phyloP scores from a whole-genome alignment of 352 stramenopile genomes.

The Pythium phragmitis region DNA sequence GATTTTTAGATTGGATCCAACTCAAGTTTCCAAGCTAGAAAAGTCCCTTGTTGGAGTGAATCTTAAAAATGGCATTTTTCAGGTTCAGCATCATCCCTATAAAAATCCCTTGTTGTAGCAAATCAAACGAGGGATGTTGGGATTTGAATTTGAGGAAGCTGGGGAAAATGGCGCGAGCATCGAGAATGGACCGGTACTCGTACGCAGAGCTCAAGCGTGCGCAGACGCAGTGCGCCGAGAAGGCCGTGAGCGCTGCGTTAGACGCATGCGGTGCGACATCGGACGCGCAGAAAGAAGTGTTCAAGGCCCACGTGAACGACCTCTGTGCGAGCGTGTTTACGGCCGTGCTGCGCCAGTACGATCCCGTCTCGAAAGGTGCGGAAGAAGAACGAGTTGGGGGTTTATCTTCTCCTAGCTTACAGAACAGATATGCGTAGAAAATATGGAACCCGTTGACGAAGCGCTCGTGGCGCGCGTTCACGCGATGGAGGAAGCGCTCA shows the following conservation, averaged over 20 bases:
- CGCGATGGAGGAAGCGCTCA: slow-evolving; percentile 49
- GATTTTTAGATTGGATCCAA: not conserved
- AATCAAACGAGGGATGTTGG: slow-evolving; percentile 1
- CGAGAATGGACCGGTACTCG: slow-evolving; percentile 48
- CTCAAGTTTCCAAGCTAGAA: too few relatives aligned
- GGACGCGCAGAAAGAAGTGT: slow-evolving; percentile 64
- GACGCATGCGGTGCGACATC: slow-evolving; percentile 52
- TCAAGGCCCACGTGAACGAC: slow-evolving; percentile 71
- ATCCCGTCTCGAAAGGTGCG: slow-evolving; percentile 59
- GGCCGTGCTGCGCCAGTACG: slow-evolving; percentile 63
- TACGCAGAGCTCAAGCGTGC: slow-evolving; percentile 79
- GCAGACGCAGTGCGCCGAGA: slow-evolving; percentile 61
- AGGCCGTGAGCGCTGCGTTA: slow-evolving; percentile 48
- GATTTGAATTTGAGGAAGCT: slow-evolving; percentile 12
- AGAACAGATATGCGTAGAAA: slow-evolving; percentile 34
- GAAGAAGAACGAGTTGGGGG: not conserved
- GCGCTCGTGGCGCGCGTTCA: slow-evolving; percentile 39
- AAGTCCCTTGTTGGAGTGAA: not conserved
- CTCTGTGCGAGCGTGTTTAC: slow-evolving; percentile 75
- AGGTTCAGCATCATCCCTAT: not conserved
- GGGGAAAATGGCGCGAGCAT: slow-evolving; percentile 13
- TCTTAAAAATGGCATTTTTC: too few relatives aligned
- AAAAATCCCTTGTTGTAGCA: slow-evolving; percentile 2
- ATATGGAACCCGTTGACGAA: slow-evolving; percentile 60
- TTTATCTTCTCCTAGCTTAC: not conserved